Evolutionary conservation across 2,329 filamentous ascomycete genomes (phyloP), one percentile per base, ranked within the genome.

Genomic region (Colletotrichum kahawae): DNA sequence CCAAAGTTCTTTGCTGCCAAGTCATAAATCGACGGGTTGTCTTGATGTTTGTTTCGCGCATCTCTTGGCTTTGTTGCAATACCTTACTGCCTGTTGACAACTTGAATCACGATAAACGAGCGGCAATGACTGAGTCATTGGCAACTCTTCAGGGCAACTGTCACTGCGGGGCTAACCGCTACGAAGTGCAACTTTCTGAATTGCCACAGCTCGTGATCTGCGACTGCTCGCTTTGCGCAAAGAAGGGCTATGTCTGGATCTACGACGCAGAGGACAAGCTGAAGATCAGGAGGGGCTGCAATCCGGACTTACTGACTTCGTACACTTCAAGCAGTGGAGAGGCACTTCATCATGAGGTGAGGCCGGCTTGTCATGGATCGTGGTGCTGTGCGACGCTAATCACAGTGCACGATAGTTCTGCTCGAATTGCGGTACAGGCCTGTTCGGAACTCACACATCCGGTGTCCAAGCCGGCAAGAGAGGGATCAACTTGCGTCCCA

Each of bases 121-220:
- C 14, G 10, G 21, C 38, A 24, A 69, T 69, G 67, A 18, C 67
- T 6, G 67, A 69, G 21, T 33, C 56, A 18, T 29, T 51, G 9
- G 14, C 33, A 38, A 66, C 59, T 16, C 75, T 70, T 34, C 70
- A 66, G 27, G 81, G 80, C 18, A 82, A 82, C 69, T 83, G 82
- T 69, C 80, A 82, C 71, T 82, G 82, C 71, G 82, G 81, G 5
- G 60, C 65, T 5, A 81, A 79, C 54, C 80, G 81, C 34, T 82
- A 78, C 33, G 76, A 79, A 31, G 9, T 82, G 4, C 18, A 65
- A 4, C 8, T 76, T 3, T 66, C 77, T 1, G 60, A 75, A 5
- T 75, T 75, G 27, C 68, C 43, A 4, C 38, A 66, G 0, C 76
- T 77, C 0, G 70, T 77, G 1, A 51, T 76, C 1, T 83, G 81